These are phyloP conservation scores for Oemleria cerasiformis DNA, from an alignment of 306 rosid genomes.

Conservation along the genomic window DNA sequence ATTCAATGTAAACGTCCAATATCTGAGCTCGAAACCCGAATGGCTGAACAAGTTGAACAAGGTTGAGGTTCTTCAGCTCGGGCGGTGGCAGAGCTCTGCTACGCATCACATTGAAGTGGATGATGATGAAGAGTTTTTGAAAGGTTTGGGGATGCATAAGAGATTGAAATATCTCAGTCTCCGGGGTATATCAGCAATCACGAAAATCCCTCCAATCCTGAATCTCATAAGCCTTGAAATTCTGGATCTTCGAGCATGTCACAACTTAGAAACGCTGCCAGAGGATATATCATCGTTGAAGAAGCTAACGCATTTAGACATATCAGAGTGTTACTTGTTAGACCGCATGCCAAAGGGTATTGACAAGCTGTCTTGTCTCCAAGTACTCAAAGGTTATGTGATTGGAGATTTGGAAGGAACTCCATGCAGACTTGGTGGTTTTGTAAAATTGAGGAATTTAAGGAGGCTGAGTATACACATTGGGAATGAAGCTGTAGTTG, in stretches of 20 bases:
- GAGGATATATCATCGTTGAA: slow-evolving; percentile 12
- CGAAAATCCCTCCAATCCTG: slow-evolving; percentile 7
- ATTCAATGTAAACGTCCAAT: slow-evolving; percentile 16
- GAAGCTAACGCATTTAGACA: slow-evolving; percentile 39
- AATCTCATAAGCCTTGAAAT: slow-evolving; percentile 17
- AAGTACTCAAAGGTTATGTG: slow-evolving; percentile 43
- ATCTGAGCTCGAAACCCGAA: slow-evolving; percentile 4
- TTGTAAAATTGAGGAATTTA: background rate
- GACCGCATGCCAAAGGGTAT: slow-evolving; percentile 44
- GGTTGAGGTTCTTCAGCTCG: slow-evolving; percentile 25
- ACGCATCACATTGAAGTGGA: slow-evolving; percentile 34
- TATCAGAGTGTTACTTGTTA: slow-evolving; percentile 39
- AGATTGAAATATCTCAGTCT: slow-evolving; percentile 29
- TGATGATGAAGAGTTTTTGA: background rate
- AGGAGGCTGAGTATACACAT: slow-evolving; percentile 28
- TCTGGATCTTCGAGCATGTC: slow-evolving; percentile 37
- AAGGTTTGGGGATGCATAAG: slow-evolving; percentile 11
- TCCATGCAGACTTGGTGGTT: slow-evolving; percentile 8
- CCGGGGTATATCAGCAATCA: slow-evolving; percentile 28
- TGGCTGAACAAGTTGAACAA: slow-evolving; percentile 14
- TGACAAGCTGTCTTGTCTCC: slow-evolving; percentile 24
- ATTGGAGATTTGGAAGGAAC: background rate
- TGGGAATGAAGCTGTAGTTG: slow-evolving; percentile 16
- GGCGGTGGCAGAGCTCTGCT: slow-evolving; percentile 19
- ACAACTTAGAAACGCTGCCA: slow-evolving; percentile 34